phyloP scores from a whole-genome alignment of 2,329 filamentous ascomycete species.

The Mycosphaerella sp. region DNA sequence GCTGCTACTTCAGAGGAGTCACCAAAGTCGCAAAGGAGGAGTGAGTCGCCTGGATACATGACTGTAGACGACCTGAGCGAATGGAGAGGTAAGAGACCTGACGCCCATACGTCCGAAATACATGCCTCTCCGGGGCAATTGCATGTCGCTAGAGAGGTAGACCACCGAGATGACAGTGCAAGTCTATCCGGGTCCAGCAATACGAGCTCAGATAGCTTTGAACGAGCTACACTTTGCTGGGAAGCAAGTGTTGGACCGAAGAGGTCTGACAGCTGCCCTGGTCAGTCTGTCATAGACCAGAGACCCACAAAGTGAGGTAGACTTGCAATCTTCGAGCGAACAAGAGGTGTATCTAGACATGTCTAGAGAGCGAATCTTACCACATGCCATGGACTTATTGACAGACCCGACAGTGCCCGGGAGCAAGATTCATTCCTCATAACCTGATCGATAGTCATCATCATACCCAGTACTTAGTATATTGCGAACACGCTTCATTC shows the following conservation, averaged over 20 bases:
- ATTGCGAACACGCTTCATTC: not conserved
- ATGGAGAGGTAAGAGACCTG: not conserved
- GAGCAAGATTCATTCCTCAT: too few species aligned
- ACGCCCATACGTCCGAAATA: not conserved
- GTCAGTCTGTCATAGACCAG: not conserved
- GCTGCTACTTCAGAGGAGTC: not conserved
- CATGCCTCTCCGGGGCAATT: not conserved
- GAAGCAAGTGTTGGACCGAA: slow-evolving; percentile 2
- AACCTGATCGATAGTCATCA: too few species aligned
- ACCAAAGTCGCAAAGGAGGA: not conserved
- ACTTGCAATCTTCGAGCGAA: not conserved
- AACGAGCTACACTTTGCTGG: slow-evolving; percentile 1
- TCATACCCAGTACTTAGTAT: slow-evolving; percentile 3
- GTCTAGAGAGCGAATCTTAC: too few species aligned
- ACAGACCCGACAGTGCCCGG: too few species aligned
- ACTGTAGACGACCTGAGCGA: not conserved
- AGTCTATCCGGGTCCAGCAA: slow-evolving; percentile 1
- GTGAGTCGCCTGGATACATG: not conserved
- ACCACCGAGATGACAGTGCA: not conserved
- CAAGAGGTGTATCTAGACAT: too few species aligned
- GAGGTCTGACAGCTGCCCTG: not conserved
- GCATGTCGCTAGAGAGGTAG: not conserved
- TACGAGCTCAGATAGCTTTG: slow-evolving; percentile 4
- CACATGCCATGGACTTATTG: too few species aligned
- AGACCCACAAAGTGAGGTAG: not conserved